Conservation (phyloP, 169 alveolate species). For the Plasmodium chabaudi region DNA sequence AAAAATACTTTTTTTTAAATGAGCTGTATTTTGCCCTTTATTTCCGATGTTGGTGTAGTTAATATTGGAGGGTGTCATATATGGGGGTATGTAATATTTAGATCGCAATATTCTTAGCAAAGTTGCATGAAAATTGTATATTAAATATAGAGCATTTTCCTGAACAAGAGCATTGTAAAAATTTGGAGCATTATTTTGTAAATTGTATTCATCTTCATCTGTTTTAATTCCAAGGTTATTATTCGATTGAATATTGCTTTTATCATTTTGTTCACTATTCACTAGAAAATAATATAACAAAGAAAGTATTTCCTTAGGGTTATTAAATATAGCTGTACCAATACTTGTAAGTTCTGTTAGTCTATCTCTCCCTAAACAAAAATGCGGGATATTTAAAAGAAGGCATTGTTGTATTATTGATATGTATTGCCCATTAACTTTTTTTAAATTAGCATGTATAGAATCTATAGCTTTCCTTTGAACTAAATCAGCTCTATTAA, state of each 20-base stretch:
- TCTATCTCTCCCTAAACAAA: conserved; percentile 74
- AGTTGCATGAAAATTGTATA: conserved; percentile 63
- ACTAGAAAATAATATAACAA: conserved; percentile 52
- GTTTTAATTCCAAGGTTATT: not conserved
- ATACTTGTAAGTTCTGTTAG: conserved; percentile 73
- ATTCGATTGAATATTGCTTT: not conserved
- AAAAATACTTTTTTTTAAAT: conserved; percentile 8
- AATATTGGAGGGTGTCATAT: not conserved
- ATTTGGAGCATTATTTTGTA: conserved; percentile 44
- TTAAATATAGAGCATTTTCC: conserved; percentile 70
- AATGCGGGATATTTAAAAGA: conserved; percentile 74
- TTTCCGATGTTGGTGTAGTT: not conserved
- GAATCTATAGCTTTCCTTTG: conserved; percentile 63
- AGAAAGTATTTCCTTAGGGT: conserved; percentile 65
- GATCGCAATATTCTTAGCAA: conserved; percentile 45
- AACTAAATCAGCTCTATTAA: conserved; percentile 73
- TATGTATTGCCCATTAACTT: conserved; percentile 74
- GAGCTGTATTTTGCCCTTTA: not conserved
- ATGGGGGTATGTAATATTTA: conserved; percentile 24
- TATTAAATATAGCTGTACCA: conserved; percentile 72
- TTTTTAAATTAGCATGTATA: conserved; percentile 53
- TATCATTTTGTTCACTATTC: conserved; percentile 26
- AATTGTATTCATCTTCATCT: conserved; percentile 17
- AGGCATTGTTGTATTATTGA: conserved; percentile 73
- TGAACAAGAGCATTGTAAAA: conserved; percentile 62